Evolutionary conservation across 2,329 filamentous ascomycete species (phyloP).

Genomic region (Hymenoscyphus infarciens): DNA sequence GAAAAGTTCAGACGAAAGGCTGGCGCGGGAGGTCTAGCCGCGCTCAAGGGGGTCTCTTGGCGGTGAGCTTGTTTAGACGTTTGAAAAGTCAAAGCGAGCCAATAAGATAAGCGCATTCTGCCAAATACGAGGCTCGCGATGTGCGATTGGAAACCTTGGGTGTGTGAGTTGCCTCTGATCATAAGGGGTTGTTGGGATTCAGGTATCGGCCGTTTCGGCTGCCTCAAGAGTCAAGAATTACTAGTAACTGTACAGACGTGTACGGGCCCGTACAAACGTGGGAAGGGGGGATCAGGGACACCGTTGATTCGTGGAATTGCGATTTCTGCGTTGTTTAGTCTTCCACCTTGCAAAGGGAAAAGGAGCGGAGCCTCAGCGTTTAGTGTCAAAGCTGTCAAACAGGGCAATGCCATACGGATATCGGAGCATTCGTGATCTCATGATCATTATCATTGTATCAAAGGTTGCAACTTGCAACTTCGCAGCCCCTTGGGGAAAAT

Average conservation of each 20-base stretch:
- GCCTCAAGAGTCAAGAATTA: too few species aligned
- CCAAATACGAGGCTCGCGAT: background rate
- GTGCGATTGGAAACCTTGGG: too few species aligned
- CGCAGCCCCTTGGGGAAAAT: background rate
- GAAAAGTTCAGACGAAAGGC: background rate
- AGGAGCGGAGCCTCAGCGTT: too few species aligned
- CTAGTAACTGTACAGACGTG: background rate
- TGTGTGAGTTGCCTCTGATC: background rate
- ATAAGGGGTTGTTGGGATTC: background rate
- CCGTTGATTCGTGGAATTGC: background rate
- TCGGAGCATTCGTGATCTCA: background rate
- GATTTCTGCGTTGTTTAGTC: conserved; percentile 2
- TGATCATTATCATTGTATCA: background rate
- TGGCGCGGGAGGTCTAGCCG: background rate
- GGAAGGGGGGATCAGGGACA: background rate
- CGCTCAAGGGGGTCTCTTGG: background rate
- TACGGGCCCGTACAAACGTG: background rate
- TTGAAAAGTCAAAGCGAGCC: background rate
- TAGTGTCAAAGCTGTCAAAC: background rate
- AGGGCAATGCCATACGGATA: background rate
- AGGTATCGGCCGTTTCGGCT: background rate
- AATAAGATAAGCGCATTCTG: background rate
- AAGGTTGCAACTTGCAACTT: background rate
- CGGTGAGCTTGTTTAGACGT: conserved; percentile 1
- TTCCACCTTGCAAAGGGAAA: too few species aligned